Evolutionary conservation across 1,139 yeast genomes (phyloP), one percentile per base, ranked within the genome.

Genomic region (Yamadazyma blattariae): DNA sequence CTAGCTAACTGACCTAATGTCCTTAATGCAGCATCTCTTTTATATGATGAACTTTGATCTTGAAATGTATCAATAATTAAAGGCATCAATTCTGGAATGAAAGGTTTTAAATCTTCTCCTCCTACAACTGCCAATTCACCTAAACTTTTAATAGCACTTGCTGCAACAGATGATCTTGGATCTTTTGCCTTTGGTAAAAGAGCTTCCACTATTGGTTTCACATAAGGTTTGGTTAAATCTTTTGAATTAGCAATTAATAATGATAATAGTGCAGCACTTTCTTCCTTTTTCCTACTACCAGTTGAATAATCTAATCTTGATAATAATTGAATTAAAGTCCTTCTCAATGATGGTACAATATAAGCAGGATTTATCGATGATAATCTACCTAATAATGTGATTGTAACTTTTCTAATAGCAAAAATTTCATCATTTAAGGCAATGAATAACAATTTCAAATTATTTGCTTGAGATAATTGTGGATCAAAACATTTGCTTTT

Each of bases 311-410:
- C 95, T 34, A 94, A 64, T 46, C 88, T 85, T 0, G 97, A 87
- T 33, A 94, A 61, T 14, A 90, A 67, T 56, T 92, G 97, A 34
- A 94, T 80, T 42, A 94, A 64, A 0, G 94, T 80, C 52, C 88
- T 90, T 47, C 98, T 69, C 37, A 94, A 67, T 1, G 95, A 85
- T 0, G 99, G 98, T 19, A 90, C 92, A 43, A 92, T 88, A 57
- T 88, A 90, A 0, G 98, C 97, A 1, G 99, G 97, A 51, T 94
- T 94, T 25, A 88, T 82, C 4, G 79, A 66, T 0, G 96, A 83
- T 15, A 94, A 62, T 38, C 97, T 73, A 2, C 98, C 97, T 39
- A 92, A 77, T 7, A 90, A 74, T 31, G 73, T 72, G 29, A 90
- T 77, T 0, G 96, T 84, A n/a, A 79, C 84, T 50, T 84, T 79